Evolutionary conservation across 306 rosid species (phyloP).

Genomic region (Lupinus albus): DNA sequence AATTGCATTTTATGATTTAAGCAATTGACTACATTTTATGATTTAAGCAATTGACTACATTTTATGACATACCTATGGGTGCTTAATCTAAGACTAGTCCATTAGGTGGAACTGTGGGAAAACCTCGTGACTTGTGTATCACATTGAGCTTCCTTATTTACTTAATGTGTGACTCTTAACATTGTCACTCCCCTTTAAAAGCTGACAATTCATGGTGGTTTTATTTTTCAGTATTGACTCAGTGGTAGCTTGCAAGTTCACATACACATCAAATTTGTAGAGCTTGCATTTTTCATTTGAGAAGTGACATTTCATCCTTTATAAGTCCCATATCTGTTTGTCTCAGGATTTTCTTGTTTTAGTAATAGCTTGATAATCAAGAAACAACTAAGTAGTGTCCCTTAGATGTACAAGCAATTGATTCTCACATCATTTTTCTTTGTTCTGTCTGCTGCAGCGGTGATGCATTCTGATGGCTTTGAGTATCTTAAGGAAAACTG

Average conservation of each 20-base stretch:
- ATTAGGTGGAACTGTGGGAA: too few species aligned
- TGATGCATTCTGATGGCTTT: constrained; percentile 93
- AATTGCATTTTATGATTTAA: too few species aligned
- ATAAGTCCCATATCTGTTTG: constrained; percentile 37
- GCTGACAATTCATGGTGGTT: neutral
- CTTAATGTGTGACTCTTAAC: neutral
- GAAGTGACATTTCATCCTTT: constrained; percentile 36
- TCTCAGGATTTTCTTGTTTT: constrained; percentile 30
- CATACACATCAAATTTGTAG: constrained; percentile 21
- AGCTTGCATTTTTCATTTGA: constrained; percentile 23
- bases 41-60: too few species aligned
- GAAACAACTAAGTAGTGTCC: constrained; percentile 12
- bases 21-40: too few species aligned
- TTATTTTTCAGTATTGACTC: neutral
- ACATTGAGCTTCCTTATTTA: neutral
- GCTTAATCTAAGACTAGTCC: too few species aligned
- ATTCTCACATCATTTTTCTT: constrained; percentile 31
- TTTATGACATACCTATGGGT: too few species aligned
- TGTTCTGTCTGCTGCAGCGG: constrained; percentile 61
- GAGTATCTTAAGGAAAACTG: constrained; percentile 89
- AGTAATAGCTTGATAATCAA: constrained; percentile 39
- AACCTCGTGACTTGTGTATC: too few species aligned
- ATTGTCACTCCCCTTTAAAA: neutral
- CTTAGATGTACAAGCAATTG: constrained; percentile 21
- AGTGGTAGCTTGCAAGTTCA: neutral